Base-by-base conservation (phyloP, 805 yeast species). In the Saturnispora saitoi region DNA sequence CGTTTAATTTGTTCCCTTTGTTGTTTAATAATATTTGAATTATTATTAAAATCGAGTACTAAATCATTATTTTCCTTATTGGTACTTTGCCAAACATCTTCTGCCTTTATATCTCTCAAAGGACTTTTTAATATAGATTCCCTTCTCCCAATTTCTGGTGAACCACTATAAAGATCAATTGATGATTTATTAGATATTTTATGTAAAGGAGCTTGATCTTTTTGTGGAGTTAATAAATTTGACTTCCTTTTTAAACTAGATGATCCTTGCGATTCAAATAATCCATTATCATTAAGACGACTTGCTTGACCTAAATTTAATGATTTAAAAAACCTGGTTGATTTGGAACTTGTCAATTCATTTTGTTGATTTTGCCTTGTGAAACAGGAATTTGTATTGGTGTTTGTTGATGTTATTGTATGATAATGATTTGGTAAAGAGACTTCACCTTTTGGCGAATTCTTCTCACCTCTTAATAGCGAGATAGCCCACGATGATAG, bases 401-500 rank as follows among this genome's bases (percentile, higher is more conserved):
- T 45, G n/a, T 15, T 51, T 15, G 43, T 41, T 15, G 41, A 43
- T 40, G 55, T 36, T 20, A 43, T 29, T 19, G 42, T 34, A 34
- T 34, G 15, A 4, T 34, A 30, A 4, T 34, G 32, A 12, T 24
- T 26, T 31, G 22, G 37, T 36, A 36, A n/a, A 10, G 45, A 29
- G 4, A 22, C 11, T 29, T 26, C 28, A 14, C 10, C 32, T 14
- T 34, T 38, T 22, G 32, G 15, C 14, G 15, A 28, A 24, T 8
- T 38, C 11, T 26, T 19, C 30, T 47, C 48, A 12, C 69, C 73
- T 38, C 70, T 72, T 32, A 76, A 61, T 30, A 77, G 60, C 3
- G 78, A 75, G 54, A 75, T 69, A 39, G 78, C 72, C 56, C 75
- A 76, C 0, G 79, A 70, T 52, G 80, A 76, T 53, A 77, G 65